Percentiles rank a stretch among this genome's conserved stretches.
Conservation (phyloP, 2,329 filamentous ascomycete genomes). For the Lasiodiplodia citricola region DNA sequence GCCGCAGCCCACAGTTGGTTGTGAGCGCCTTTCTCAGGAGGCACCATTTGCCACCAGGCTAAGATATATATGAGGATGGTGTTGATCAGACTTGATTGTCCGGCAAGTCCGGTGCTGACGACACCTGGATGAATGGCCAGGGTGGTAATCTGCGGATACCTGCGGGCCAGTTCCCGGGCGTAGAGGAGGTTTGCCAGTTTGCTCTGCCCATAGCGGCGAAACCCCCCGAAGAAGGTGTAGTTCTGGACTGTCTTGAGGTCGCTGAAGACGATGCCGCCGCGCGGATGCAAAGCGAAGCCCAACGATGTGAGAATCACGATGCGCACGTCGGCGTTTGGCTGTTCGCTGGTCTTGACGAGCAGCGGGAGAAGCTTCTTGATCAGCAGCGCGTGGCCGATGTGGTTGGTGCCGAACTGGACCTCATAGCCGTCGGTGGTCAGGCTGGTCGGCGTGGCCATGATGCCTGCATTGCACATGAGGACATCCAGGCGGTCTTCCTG, state of each 20-base stretch:
- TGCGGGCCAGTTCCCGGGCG: slow-evolving; percentile 47
- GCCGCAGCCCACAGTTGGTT: slow-evolving; percentile 4
- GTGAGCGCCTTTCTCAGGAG: not conserved
- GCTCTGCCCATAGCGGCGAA: slow-evolving; percentile 53
- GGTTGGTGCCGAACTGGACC: slow-evolving; percentile 58
- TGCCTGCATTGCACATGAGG: slow-evolving; percentile 54
- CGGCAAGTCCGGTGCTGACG: slow-evolving; percentile 34
- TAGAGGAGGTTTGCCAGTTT: slow-evolving; percentile 60
- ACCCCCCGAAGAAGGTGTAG: slow-evolving; percentile 33
- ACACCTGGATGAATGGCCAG: slow-evolving; percentile 57
- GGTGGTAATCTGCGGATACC: slow-evolving; percentile 52
- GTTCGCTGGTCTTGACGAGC: not conserved
- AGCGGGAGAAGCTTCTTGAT: slow-evolving; percentile 53
- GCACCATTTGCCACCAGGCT: not conserved
- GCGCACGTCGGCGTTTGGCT: not conserved
- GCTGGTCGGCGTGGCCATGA: slow-evolving; percentile 45
- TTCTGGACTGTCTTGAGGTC: slow-evolving; percentile 32
- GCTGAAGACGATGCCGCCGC: slow-evolving; percentile 45
- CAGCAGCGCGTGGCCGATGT: slow-evolving; percentile 57
- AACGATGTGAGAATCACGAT: not conserved
- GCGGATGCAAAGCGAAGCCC: slow-evolving; percentile 29
- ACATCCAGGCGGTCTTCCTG: slow-evolving; percentile 50
- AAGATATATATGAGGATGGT: not conserved
- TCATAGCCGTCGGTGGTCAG: slow-evolving; percentile 56
- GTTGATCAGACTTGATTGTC: not conserved